Conservation (phyloP, 768 basidiomycete species). For the Steccherinum ochraceum region DNA sequence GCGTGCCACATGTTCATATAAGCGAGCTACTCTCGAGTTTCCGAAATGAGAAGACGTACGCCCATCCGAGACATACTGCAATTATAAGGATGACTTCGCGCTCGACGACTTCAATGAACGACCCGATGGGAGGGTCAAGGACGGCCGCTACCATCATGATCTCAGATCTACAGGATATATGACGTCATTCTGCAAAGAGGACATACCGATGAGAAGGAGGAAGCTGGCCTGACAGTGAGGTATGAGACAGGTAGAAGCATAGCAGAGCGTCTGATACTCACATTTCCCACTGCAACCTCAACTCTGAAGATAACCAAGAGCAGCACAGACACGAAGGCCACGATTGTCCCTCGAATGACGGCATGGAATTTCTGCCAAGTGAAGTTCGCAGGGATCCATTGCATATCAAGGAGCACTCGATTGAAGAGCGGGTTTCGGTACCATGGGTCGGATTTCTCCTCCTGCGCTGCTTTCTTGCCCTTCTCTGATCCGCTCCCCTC, state of each 20-base stretch:
- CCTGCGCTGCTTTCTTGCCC: conserved; percentile 2
- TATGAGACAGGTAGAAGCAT: background rate
- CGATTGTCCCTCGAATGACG: conserved; percentile 52
- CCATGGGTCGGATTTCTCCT: background rate
- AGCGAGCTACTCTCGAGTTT: background rate
- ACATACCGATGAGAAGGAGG: conserved; percentile 53
- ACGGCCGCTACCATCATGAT: conserved; percentile 58
- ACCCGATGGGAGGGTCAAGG: conserved; percentile 61
- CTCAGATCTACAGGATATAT: too few species aligned
- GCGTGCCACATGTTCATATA: background rate
- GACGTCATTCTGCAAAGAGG: too few species aligned
- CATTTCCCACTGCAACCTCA: conserved; percentile 51
- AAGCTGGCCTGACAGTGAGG: conserved; percentile 39
- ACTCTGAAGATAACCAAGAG: conserved; percentile 52
- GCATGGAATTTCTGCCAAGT: conserved; percentile 57
- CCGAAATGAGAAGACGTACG: conserved; percentile 34
- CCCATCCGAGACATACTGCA: conserved; percentile 49
- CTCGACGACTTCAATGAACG: conserved; percentile 63
- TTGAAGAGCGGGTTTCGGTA: background rate
- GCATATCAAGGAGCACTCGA: conserved; percentile 12
- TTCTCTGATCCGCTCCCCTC: background rate
- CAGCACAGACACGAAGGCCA: conserved; percentile 55
- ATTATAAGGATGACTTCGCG: conserved; percentile 51
- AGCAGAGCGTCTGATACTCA: conserved; percentile 19
- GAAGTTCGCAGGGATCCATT: conserved; percentile 55